A percentile compares a stretch with the other conserved stretches of the same genome.
Evolutionary conservation across 768 basidiomycete species (phyloP).

Genomic region (Boletus insuetus): DNA sequence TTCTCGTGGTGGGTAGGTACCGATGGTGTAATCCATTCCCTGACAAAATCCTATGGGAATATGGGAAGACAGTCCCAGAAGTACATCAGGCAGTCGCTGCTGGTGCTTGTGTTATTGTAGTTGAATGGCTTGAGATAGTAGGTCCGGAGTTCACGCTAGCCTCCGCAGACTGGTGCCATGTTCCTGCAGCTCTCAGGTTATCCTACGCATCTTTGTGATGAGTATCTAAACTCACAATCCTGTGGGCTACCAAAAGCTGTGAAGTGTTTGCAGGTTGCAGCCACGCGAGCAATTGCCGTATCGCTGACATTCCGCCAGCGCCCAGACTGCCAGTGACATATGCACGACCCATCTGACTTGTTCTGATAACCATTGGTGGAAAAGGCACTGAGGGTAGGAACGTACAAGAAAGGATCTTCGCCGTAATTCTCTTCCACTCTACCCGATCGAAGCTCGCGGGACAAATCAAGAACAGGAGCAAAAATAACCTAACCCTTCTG

Average conservation of each 20-base stretch:
- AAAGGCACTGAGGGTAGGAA: constrained; percentile 3
- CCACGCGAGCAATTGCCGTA: constrained; percentile 55
- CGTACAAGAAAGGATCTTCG: constrained; percentile 59
- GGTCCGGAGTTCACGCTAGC: constrained; percentile 63
- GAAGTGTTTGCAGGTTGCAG: constrained; percentile 74
- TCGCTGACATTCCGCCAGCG: constrained; percentile 52
- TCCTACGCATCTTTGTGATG: neutral
- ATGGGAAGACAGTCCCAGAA: too few species aligned
- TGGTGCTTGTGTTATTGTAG: constrained; percentile 18
- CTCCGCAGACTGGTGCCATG: constrained; percentile 60
- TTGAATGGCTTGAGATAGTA: constrained; percentile 62
- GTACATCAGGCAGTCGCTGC: too few species aligned
- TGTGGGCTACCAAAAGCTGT: constrained; percentile 65
- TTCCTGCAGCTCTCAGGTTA: constrained; percentile 40
- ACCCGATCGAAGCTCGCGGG: constrained; percentile 67
- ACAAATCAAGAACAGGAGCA: constrained; percentile 66
- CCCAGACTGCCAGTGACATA: constrained; percentile 63
- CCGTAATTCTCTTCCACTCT: constrained; percentile 68
- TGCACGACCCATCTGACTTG: constrained; percentile 58
- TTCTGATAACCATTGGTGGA: constrained; percentile 28
- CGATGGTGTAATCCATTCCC: too few species aligned
- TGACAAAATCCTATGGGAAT: too few species aligned
- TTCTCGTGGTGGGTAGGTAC: too few species aligned
- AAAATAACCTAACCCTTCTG: constrained; percentile 65
- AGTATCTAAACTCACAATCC: constrained; percentile 48